Evolutionary conservation across 441 rosid species (phyloP).

Genomic region (Rhodomyrtus psidioides): DNA sequence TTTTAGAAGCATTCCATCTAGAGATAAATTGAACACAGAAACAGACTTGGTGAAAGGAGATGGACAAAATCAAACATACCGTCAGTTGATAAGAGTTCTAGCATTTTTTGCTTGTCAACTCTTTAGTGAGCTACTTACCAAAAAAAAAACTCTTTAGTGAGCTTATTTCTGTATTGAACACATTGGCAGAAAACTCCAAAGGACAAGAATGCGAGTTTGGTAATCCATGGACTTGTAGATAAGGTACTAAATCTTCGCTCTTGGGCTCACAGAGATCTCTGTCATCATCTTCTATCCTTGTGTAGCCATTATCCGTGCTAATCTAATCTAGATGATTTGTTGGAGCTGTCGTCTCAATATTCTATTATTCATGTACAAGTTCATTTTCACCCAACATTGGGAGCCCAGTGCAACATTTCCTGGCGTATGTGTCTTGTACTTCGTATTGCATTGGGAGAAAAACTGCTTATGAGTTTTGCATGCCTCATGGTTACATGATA

Average conservation of each 20-base stretch:
- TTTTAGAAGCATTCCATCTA: background rate
- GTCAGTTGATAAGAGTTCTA: background rate
- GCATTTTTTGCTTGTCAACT: background rate
- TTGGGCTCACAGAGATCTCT: background rate
- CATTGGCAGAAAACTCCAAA: constrained; percentile 82
- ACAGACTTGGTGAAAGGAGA: background rate
- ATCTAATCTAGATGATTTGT: background rate
- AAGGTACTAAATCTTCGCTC: constrained; percentile 39
- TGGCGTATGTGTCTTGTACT: background rate
- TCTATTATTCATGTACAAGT: background rate
- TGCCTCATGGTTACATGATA: background rate
- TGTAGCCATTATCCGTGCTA: background rate
- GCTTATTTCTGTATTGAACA: background rate
- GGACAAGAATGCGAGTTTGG: constrained; percentile 89
- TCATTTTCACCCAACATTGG: background rate
- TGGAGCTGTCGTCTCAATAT: background rate
- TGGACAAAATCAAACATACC: background rate
- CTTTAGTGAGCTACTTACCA: background rate
- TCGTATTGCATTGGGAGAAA: background rate
- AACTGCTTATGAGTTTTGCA: background rate
- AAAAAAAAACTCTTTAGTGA: background rate
- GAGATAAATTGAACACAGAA: background rate
- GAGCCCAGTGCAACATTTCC: background rate
- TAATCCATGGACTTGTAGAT: constrained; percentile 87
- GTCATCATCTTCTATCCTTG: background rate